Evolutionary conservation across 2,329 filamentous ascomycete genomes (phyloP).

Genomic region (Trichoderma hamatum): DNA sequence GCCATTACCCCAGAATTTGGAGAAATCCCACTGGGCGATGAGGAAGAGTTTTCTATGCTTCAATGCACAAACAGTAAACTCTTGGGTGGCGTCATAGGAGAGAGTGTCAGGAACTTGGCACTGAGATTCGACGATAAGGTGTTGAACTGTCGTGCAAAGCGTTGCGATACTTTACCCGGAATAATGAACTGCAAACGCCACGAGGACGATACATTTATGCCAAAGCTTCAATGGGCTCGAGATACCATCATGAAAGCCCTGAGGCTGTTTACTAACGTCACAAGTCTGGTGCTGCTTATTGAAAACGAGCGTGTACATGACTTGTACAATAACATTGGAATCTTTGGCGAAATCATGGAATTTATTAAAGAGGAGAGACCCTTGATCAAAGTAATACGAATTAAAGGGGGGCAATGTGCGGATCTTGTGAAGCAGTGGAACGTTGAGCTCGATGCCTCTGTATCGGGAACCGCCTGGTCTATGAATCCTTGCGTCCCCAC

Average conservation of each 20-base stretch:
- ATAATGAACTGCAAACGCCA: background rate
- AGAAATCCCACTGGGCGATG: constrained; percentile 7
- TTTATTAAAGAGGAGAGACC: constrained; percentile 6
- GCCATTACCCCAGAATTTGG: constrained; percentile 7
- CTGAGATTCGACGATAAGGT: constrained; percentile 22
- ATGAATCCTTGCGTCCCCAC: constrained; percentile 19
- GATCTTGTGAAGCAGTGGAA: constrained; percentile 9
- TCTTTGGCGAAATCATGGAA: constrained; percentile 6
- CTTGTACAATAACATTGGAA: background rate
- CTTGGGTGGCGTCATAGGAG: constrained; percentile 7
- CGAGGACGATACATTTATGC: background rate
- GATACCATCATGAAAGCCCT: constrained; percentile 19
- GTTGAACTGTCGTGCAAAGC: background rate
- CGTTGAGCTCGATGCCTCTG: constrained; percentile 12
- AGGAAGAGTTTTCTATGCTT: background rate
- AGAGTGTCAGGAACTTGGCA: background rate
- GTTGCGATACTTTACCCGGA: constrained; percentile 5
- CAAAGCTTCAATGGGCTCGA: constrained; percentile 18
- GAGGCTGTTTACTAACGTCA: constrained; percentile 3
- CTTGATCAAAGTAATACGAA: constrained; percentile 9
- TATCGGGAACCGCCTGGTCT: constrained; percentile 6
- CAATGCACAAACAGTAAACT: background rate
- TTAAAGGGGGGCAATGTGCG: constrained; percentile 1
- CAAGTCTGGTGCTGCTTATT: constrained; percentile 3
- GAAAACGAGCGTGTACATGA: constrained; percentile 9